Evolutionary conservation across 148 eudicot species (phyloP).

Genomic region (Camellia japonica): DNA sequence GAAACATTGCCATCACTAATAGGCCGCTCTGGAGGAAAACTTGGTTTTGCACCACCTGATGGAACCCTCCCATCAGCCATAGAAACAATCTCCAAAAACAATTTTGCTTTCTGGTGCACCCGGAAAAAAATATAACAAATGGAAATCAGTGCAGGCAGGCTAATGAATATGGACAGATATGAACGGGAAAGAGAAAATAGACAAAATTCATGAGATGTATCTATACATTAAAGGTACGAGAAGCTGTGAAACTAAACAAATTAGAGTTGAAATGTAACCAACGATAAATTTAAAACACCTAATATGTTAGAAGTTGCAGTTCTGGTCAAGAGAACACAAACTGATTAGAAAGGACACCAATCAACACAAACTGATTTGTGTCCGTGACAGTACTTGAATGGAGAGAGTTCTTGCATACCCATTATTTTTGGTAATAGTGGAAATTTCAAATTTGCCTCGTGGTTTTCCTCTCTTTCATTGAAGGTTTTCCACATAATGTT

Average conservation of each 20-base stretch:
- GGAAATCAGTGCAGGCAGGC: neutral
- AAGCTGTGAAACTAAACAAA: neutral
- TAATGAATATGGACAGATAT: neutral
- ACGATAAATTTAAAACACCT: neutral
- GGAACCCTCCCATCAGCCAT: slow-evolving; percentile 11
- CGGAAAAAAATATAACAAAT: neutral
- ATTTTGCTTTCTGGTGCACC: slow-evolving; percentile 7
- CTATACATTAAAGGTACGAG: neutral
- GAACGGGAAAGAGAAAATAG: neutral
- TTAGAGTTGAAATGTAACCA: too few species aligned
- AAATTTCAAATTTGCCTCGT: too few species aligned
- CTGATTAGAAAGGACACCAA: neutral
- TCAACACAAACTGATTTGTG: neutral
- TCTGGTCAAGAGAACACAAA: neutral
- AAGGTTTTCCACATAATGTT: too few species aligned
- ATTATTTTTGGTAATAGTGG: too few species aligned
- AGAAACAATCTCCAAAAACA: slow-evolving; percentile 1
- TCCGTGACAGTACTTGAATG: too few species aligned
- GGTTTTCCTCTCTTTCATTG: too few species aligned
- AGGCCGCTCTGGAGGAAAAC: slow-evolving; percentile 13
- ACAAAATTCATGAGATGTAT: neutral
- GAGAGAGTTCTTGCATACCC: too few species aligned
- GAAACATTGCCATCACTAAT: slow-evolving; percentile 12
- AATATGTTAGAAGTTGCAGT: neutral
- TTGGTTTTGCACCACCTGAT: slow-evolving; percentile 12